Evolutionary conservation across 805 yeast species (phyloP), one percentile per base, ranked within the genome.

Genomic region (Grigorovia transvaalensis): DNA sequence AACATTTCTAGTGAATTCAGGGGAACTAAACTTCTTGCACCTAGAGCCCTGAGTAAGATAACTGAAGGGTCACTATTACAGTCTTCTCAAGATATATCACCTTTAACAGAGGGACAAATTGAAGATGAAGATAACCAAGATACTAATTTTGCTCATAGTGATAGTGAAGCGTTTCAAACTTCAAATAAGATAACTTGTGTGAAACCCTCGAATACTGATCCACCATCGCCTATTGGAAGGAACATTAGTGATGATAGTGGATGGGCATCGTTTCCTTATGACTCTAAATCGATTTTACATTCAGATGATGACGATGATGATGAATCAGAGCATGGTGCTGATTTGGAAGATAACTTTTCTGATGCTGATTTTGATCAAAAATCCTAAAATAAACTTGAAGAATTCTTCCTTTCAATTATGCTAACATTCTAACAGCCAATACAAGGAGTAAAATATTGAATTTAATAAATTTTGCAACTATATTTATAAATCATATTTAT

Each of bases 271-370:
- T 51, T 56, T 27, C 53, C 46, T 2, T 50, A 49, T n/a, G 56
- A 53, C 30, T 47, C 57, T 11, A 57, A 57, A 27, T 55, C 56
- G 18, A 45, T 53, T 1, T 63, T 57, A 11, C 62, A 59, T 23
- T 59, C 59, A 20, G 59, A 52, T 30, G 50, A 44, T 17, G 50
- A 43, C 15, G 50, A 42, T n/a, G 47, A 49, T 9, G 51, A 49
- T 33, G 51, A 49, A 15, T 56, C 55, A 1, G 50, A 54, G 2
- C 57, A 54, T n/a, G 53, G 55, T n/a, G 65, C 66, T 6, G 67
- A 63, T 48, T 54, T 55, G 8, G 66, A 62, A 50, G 65, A 62
- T 47, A 61, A 61, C 48, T 54, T 49, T 8, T 51, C 56, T 15
- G 56, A 52, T 33, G 50, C 45, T 13, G 53, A 52, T 13, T 43